A percentile compares a stretch with the other conserved stretches of the same genome.
These are phyloP conservation scores for Primulina eburnea DNA, from an alignment of 257 asterid species.

Conservation along the genomic window DNA sequence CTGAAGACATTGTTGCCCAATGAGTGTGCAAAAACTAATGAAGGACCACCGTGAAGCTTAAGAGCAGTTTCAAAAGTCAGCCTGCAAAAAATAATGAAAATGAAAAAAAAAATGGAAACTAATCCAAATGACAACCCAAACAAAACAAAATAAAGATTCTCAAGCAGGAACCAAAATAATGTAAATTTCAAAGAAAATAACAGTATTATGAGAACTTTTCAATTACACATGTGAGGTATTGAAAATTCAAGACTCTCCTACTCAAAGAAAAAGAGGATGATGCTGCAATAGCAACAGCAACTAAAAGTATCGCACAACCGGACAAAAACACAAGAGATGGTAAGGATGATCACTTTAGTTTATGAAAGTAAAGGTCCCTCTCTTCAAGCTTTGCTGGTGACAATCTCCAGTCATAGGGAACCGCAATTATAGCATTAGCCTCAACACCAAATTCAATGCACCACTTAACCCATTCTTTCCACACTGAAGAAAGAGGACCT, in stretches of 20 bases:
- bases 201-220: background rate
- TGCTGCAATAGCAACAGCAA: background rate
- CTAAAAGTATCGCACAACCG: background rate
- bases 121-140: background rate
- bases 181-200: background rate
- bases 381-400: slow-evolving; percentile 95
- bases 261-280: background rate
- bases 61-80: slow-evolving; percentile 95
- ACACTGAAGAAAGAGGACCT: slow-evolving; percentile 99
- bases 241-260: background rate
- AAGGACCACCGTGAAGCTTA: slow-evolving; percentile 95
- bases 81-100: slow-evolving; percentile 52
- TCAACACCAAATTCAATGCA: slow-evolving; percentile 99
- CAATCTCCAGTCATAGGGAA: slow-evolving; percentile 97
- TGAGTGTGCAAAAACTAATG: slow-evolving; percentile 94
- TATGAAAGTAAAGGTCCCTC: slow-evolving; percentile 96
- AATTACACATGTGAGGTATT: background rate
- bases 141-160: background rate
- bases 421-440: slow-evolving; percentile 94
- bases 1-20: slow-evolving; percentile 97
- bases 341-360: slow-evolving; percentile 60
- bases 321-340: slow-evolving; percentile 10
- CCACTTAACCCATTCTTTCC: slow-evolving; percentile 99
- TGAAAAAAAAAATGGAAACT: background rate
- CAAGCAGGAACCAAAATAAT: slow-evolving; percentile 9